phyloP scores from a whole-genome alignment of 1,284 basidiomycete species.

The Austroboletus rostrupii region DNA sequence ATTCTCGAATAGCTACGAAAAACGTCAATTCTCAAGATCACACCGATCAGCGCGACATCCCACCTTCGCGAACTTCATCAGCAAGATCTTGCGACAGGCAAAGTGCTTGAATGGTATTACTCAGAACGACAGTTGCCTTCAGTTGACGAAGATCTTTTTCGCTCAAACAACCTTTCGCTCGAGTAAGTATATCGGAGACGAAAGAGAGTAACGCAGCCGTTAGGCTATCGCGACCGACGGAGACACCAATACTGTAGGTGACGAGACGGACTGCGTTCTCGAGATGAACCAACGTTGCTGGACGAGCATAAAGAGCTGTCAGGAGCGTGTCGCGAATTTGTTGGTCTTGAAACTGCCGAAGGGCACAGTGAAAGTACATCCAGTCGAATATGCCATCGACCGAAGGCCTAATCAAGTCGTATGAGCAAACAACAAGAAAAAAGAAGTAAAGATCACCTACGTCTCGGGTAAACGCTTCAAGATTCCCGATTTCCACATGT shows the following conservation, averaged over 20 bases:
- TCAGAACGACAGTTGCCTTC: constrained; percentile 39
- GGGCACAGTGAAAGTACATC: constrained; percentile 41
- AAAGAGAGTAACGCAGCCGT: constrained; percentile 32
- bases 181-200: constrained; percentile 33
- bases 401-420: constrained; percentile 6
- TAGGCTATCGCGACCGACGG: constrained; percentile 16
- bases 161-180: constrained; percentile 25
- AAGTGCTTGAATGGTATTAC: constrained; percentile 30
- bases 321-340: constrained; percentile 25
- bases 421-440: neutral
- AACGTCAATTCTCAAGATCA: neutral
- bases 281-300: constrained; percentile 26
- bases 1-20: constrained; percentile 27
- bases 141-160: constrained; percentile 30
- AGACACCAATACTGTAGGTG: constrained; percentile 33
- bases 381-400: constrained; percentile 37
- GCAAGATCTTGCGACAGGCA: constrained; percentile 28
- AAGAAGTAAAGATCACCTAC: constrained; percentile 26
- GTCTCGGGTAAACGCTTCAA: constrained; percentile 18
- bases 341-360: constrained; percentile 20
- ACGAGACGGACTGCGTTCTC: constrained; percentile 39
- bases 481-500: constrained; percentile 38
- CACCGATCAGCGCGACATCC: constrained; percentile 10
- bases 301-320: constrained; percentile 27
- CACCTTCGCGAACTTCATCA: constrained; percentile 33